Percentiles rank a stretch among this genome's conserved stretches.
phyloP scores from a whole-genome alignment of 148 eudicot species.

The Chenopodium formosanum region DNA sequence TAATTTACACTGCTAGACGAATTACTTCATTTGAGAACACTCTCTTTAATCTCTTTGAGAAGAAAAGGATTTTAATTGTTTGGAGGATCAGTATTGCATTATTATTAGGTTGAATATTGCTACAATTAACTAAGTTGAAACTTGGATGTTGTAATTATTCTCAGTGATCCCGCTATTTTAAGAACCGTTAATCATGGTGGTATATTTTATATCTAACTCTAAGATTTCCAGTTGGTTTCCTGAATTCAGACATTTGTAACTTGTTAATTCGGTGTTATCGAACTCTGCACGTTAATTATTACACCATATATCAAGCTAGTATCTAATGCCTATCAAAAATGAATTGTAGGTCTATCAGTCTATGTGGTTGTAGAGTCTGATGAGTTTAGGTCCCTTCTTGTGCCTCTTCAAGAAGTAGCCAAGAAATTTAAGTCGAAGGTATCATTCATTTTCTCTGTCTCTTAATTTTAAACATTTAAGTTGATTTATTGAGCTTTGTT shows the following conservation, averaged over 20 bases:
- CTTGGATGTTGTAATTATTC: not conserved
- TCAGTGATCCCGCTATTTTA: not conserved
- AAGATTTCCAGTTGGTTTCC: not conserved
- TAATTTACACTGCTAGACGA: not conserved
- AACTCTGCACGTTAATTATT: not conserved
- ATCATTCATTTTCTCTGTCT: constrained; percentile 10
- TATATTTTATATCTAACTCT: not conserved
- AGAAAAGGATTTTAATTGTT: not conserved
- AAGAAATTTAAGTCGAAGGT: constrained; percentile 83
- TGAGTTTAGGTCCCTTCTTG: constrained; percentile 56
- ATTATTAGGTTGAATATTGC: not conserved
- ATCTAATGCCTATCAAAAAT: constrained; percentile 17
- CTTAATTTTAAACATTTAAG: not conserved
- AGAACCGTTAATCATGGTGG: not conserved
- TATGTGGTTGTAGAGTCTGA: constrained; percentile 71
- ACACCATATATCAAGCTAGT: not conserved
- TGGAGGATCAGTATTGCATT: not conserved
- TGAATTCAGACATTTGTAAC: not conserved
- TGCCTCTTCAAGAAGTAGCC: constrained; percentile 69
- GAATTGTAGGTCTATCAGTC: constrained; percentile 40
- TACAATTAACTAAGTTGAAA: not conserved
- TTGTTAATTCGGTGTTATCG: no score
- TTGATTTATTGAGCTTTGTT: not conserved
- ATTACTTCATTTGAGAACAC: not conserved
- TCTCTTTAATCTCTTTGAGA: not conserved